Evolutionary conservation across 2,329 filamentous ascomycete species (phyloP).

Genomic region (Aspergillus luchuensis): DNA sequence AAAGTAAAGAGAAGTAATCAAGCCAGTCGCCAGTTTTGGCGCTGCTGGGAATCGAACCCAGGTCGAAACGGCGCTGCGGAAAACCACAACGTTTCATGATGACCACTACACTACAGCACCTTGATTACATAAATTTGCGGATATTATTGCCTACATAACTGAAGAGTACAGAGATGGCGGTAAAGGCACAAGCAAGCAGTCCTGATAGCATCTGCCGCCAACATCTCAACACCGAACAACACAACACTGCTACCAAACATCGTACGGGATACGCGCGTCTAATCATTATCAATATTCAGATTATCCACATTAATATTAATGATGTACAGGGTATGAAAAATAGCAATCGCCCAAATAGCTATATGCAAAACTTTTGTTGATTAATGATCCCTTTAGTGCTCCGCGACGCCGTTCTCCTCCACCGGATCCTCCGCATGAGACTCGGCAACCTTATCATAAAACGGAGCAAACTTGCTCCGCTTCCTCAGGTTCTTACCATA

Average conservation of each 20-base stretch:
- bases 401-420: neutral
- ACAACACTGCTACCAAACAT: too few species aligned
- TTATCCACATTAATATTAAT: neutral
- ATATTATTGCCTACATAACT: neutral
- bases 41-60: constrained; percentile 14
- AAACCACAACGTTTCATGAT: constrained; percentile 13
- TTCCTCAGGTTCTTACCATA: constrained; percentile 30
- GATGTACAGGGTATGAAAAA: neutral
- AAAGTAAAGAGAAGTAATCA: constrained; percentile 3
- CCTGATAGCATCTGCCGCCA: neutral
- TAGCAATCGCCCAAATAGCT: neutral
- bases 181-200: neutral
- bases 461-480: constrained; percentile 15
- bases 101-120: constrained; percentile 15
- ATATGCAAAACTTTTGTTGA: neutral
- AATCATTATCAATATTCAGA: too few species aligned
- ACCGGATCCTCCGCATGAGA: constrained; percentile 26
- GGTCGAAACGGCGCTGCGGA: constrained; percentile 10
- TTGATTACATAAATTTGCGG: neutral
- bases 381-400: neutral
- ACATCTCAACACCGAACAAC: neutral
- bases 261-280: too few species aligned
- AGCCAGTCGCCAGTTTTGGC: constrained; percentile 10
- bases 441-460: constrained; percentile 12
- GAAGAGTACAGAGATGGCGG: neutral